Percentiles rank a stretch among this genome's conserved stretches.
These are phyloP conservation scores for Ophioceras dolichostomum DNA, from an alignment of 2,329 filamentous ascomycete species.

Conservation along the genomic window DNA sequence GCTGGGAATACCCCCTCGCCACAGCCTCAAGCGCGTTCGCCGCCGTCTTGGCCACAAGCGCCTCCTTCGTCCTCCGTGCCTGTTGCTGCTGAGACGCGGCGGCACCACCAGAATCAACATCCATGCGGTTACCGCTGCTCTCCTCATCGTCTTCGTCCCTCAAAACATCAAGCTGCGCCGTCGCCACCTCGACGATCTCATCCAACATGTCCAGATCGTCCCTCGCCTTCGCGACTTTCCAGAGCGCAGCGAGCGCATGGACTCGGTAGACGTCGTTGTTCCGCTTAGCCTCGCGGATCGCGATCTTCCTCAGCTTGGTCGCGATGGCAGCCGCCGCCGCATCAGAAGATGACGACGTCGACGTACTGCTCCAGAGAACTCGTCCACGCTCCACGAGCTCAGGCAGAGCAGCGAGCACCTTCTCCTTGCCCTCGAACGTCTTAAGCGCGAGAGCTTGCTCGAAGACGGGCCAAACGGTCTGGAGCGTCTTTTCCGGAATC, in stretches of 20 bases:
- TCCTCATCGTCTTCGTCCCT: conserved; percentile 24
- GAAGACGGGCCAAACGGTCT: conserved; percentile 66
- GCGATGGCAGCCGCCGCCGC: conserved; percentile 34
- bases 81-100: no score
- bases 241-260: conserved; percentile 60
- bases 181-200: conserved; percentile 53
- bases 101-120: conserved; percentile 36
- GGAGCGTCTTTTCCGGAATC: no score
- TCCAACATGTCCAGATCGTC: conserved; percentile 63
- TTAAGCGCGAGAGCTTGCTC: conserved; percentile 77
- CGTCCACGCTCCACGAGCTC: conserved; percentile 59
- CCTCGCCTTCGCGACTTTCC: conserved; percentile 56
- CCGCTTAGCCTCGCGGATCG: conserved; percentile 76
- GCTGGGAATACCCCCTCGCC: conserved; percentile 32
- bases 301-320: conserved; percentile 66
- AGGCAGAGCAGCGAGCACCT: conserved; percentile 67
- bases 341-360: no score
- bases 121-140: conserved; percentile 45
- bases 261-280: conserved; percentile 79
- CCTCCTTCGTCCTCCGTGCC: conserved; percentile 19
- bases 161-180: conserved; percentile 46
- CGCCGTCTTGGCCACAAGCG: conserved; percentile 28
- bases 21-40: conserved; percentile 38
- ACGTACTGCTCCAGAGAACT: conserved; percentile 43
- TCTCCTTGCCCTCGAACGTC: conserved; percentile 88